These are phyloP conservation scores for Limnanthes douglasii DNA, from an alignment of 345 rosid genomes.

Conservation along the genomic window DNA sequence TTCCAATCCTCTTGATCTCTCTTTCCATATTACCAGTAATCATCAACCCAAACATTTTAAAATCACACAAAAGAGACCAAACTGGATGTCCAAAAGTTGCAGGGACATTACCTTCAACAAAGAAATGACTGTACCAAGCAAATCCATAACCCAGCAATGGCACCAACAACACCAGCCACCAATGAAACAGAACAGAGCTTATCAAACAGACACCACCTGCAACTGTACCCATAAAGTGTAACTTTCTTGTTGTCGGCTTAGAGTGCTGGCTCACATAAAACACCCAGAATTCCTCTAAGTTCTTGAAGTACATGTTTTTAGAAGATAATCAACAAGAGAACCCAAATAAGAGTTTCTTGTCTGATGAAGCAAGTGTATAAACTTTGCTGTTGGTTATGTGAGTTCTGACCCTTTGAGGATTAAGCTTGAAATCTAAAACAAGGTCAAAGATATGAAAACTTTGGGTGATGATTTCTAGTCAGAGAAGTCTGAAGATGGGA, in stretches of 20 bases:
- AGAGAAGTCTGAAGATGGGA: no score
- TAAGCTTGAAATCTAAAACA: no score
- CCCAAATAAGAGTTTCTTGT: no score
- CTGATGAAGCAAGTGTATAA: no score
- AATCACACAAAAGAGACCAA: slow-evolving; percentile 82
- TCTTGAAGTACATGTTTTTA: slow-evolving; percentile 69
- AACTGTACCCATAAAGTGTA: slow-evolving; percentile 78
- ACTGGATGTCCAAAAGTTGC: slow-evolving; percentile 77
- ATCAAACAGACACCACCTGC: slow-evolving; percentile 27
- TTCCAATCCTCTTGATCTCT: slow-evolving; percentile 91
- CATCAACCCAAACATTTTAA: slow-evolving; percentile 89
- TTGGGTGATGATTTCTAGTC: no score
- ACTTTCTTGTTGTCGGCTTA: slow-evolving; percentile 64
- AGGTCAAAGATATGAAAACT: no score
- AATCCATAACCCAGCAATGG: slow-evolving; percentile 66
- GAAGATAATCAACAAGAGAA: not conserved
- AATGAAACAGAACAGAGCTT: slow-evolving; percentile 36
- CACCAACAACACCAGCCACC: slow-evolving; percentile 45
- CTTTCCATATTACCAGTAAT: slow-evolving; percentile 85
- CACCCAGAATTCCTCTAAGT: slow-evolving; percentile 87
- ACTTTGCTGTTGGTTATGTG: no score
- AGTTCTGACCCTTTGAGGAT: no score
- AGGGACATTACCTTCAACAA: slow-evolving; percentile 78
- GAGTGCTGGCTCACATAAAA: slow-evolving; percentile 89
- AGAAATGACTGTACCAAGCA: slow-evolving; percentile 97